A percentile compares a stretch with the other conserved stretches of the same genome.
These are phyloP conservation scores for Neonectria punicea DNA, from an alignment of 2,329 filamentous ascomycete genomes.

Conservation along the genomic window DNA sequence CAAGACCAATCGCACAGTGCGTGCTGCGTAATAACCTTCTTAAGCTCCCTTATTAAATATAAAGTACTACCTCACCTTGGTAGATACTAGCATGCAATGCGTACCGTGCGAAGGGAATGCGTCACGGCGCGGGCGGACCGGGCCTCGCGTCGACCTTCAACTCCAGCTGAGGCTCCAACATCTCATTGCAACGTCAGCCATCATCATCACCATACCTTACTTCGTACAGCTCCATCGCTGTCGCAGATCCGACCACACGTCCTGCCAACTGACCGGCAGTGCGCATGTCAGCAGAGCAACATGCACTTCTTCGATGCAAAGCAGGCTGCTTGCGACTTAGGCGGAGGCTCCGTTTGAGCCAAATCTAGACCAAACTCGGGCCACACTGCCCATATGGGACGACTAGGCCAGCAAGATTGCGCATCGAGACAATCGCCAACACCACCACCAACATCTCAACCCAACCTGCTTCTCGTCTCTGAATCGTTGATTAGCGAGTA, in stretches of 20 bases:
- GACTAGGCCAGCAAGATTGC: constrained; percentile 20
- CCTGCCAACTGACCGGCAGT: constrained; percentile 14
- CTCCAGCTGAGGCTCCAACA: constrained; percentile 12
- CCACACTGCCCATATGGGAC: constrained; percentile 27
- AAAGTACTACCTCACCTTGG: no score
- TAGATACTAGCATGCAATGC: no score
- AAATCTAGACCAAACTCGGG: constrained; percentile 33
- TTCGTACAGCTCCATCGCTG: not conserved
- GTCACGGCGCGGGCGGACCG: constrained; percentile 22
- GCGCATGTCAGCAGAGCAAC: constrained; percentile 13
- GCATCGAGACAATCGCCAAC: not conserved
- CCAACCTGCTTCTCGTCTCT: not conserved
- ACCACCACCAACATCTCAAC: constrained; percentile 27
- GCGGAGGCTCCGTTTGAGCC: constrained; percentile 19
- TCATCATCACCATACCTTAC: not conserved
- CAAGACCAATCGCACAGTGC: constrained; percentile 2
- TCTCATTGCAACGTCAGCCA: not conserved
- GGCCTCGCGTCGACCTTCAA: constrained; percentile 16
- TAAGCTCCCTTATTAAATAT: no score
- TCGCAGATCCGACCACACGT: not conserved
- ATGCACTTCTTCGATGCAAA: constrained; percentile 7
- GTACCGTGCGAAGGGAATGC: constrained; percentile 1
- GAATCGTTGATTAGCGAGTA: not conserved
- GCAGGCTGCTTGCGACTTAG: constrained; percentile 10
- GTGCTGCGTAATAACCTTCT: no score